Conservation (phyloP, 1,284 basidiomycete genomes). For the Puccinia polysora region DNA sequence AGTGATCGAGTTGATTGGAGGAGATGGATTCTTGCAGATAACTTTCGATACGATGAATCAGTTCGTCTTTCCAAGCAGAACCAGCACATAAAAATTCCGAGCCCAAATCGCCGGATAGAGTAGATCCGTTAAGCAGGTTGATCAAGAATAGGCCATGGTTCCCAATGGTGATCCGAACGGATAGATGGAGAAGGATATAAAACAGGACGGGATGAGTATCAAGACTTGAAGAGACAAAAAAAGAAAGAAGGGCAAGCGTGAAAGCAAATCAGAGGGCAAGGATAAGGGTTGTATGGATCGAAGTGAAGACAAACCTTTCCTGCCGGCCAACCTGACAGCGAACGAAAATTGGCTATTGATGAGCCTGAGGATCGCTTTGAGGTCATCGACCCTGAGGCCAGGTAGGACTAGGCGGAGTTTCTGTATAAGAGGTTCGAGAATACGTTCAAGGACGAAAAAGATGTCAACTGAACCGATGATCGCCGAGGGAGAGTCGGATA, state of each 20-base stretch:
- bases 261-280: background rate
- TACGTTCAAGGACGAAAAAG: background rate
- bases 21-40: constrained; percentile 11
- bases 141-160: background rate
- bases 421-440: constrained; percentile 13
- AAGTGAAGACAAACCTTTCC: constrained; percentile 12
- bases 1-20: background rate
- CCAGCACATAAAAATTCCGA: background rate
- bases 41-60: constrained; percentile 9
- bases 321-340: constrained; percentile 11
- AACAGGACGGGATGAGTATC: too few relatives aligned
- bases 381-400: constrained; percentile 24
- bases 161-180: background rate
- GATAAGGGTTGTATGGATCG: background rate
- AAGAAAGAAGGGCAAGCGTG: too few relatives aligned
- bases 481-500: background rate
- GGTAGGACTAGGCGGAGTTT: constrained; percentile 23
- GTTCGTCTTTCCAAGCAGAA: constrained; percentile 5
- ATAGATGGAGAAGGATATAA: background rate
- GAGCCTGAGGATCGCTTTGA: constrained; percentile 24
- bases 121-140: background rate
- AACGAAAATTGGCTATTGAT: constrained; percentile 13
- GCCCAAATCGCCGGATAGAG: background rate
- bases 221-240: too few relatives aligned
- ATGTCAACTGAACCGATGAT: background rate